Evolutionary conservation across 192 early-diverging fungal species (phyloP), one percentile per base, ranked within the genome.

Genomic region (Coemansia sp.): DNA sequence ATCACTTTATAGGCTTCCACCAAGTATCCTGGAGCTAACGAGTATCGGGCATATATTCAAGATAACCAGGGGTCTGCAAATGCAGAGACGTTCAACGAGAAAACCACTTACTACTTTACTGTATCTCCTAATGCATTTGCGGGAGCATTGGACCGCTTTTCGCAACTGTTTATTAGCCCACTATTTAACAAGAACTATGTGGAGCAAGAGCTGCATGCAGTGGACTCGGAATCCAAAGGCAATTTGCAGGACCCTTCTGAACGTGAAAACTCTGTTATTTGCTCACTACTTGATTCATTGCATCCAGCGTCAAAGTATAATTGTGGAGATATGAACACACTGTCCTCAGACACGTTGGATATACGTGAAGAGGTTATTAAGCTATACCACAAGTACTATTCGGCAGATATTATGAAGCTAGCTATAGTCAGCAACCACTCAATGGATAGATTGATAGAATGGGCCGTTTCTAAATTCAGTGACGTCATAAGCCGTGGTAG

Each of bases 201-300:
- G 7, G 93, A 95, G 20, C 80, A 89, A n/a, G 93, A 98, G 66
- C 60, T 96, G 51, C 74, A 82, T 14, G 91, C 92, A 1, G 93
- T 98, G 8, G 91, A 98, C 68, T 94, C 93, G 1, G 95, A 98
- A 52, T 88, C 89, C 70, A 92, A 92, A 46, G 87, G 89, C 50
- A 87, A 91, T 54, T 43, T 91, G 15, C 91, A 91, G 53, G 67
- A 69, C 6, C 2, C 6, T 34, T 1, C 1, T 15, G 92, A 96
- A 0, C 4, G 2, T 38, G 17, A 16, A 30, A 23, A 34, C 7
- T 34, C 32, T 6, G 32, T 10, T 34, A 34, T 34, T 6, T 7
- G 38, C 14, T 15, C 37, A 0, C 30, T 69, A 6, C 15, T 36
- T 14, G 83, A 85, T 52, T 83, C 84, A 0, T 44, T 69, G 14